Percentiles rank a stretch among this genome's conserved stretches.
Evolutionary conservation across 371 early-diverging fungal genomes (phyloP).

Genomic region (Cokeromyces recurvatus): DNA sequence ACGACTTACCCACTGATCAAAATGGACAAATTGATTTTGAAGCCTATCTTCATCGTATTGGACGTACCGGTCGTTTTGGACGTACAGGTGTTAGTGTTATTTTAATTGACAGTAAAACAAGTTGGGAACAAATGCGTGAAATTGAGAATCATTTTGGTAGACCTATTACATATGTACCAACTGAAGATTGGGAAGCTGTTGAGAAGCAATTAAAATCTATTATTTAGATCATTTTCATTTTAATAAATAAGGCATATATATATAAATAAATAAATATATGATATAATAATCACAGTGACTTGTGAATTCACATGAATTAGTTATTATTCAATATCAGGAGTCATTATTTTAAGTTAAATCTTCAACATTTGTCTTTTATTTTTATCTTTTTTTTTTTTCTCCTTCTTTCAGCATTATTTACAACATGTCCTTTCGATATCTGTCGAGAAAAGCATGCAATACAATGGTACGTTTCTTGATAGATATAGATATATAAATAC

Average conservation of each 20-base stretch:
- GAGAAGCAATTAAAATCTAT: constrained; percentile 79
- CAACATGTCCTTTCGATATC: not conserved
- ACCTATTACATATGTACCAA: constrained; percentile 68
- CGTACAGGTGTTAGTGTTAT: constrained; percentile 94
- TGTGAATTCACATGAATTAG: constrained; percentile 18
- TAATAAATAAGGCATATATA: constrained; percentile 26
- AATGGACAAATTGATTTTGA: constrained; percentile 73
- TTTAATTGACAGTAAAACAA: constrained; percentile 76
- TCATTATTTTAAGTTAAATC: too few species aligned
- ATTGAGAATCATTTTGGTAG: constrained; percentile 74
- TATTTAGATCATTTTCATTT: constrained; percentile 60
- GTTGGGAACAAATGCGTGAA: constrained; percentile 63
- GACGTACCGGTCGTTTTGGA: constrained; percentile 98
- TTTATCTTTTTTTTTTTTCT: not conserved
- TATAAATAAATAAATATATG: constrained; percentile 18
- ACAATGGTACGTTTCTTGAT: too few species aligned
- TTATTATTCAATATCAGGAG: too few species aligned
- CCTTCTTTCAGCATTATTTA: too few species aligned
- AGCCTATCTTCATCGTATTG: constrained; percentile 98
- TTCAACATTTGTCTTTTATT: not conserved
- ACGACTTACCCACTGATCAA: constrained; percentile 83
- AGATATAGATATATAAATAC: too few species aligned
- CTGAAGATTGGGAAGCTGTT: constrained; percentile 68
- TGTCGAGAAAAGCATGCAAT: constrained; percentile 20
- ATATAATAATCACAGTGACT: not conserved